Conservation (phyloP, 2,329 filamentous ascomycete species). For the Colletotrichum orchidophilum region DNA sequence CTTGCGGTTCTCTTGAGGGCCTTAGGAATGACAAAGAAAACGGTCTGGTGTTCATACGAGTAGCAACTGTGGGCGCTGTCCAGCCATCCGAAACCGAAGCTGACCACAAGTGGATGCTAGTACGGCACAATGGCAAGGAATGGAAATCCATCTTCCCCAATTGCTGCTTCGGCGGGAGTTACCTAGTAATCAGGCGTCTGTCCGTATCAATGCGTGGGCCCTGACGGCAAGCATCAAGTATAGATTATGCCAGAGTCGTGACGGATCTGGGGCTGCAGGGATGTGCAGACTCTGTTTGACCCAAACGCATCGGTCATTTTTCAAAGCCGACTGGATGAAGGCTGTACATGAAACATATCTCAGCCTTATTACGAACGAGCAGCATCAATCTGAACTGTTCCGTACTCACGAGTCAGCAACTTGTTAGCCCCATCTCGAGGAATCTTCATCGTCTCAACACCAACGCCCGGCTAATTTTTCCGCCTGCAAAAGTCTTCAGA, state of each 20-base stretch:
- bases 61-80: not conserved
- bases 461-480: no score
- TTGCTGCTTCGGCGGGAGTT: not conserved
- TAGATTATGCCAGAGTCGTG: not conserved
- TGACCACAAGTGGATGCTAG: not conserved
- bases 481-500: not conserved
- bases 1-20: no score
- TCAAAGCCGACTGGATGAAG: not conserved
- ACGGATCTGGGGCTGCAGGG: not conserved
- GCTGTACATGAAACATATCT: not conserved
- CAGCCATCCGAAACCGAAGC: not conserved
- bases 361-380: not conserved
- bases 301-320: not conserved
- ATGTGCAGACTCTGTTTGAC: not conserved
- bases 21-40: not conserved
- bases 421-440: no score
- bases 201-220: not conserved
- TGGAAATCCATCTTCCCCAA: not conserved
- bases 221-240: not conserved
- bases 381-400: not conserved
- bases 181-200: not conserved
- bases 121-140: not conserved
- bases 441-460: not conserved
- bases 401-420: no score
- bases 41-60: not conserved